These are phyloP conservation scores for Malus domestica DNA, from an alignment of 306 rosid species.

Conservation along the genomic window ASM211411v1 NC_041791.1:32351501-32352000, in stretches of 20 bases:
- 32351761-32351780: neutral
- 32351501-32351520: neutral
- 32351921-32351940: neutral
- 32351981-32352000: constrained; percentile 1
- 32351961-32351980: neutral
- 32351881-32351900: neutral
- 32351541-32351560: neutral
- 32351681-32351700: neutral
- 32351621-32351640: neutral
- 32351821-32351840: neutral
- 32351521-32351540: neutral
- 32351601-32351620: neutral
- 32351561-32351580: neutral
- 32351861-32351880: neutral
- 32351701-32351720: neutral
- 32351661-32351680: neutral
- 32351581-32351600: neutral
- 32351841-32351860: neutral
- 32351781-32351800: neutral
- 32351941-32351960: neutral
- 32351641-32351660: neutral
- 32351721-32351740: neutral
- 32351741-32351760: neutral
- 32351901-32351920: neutral
- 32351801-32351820: neutral